These are phyloP conservation scores for Allium sativum DNA, from an alignment of 106 monocot species.

Conservation along the genomic window DNA sequence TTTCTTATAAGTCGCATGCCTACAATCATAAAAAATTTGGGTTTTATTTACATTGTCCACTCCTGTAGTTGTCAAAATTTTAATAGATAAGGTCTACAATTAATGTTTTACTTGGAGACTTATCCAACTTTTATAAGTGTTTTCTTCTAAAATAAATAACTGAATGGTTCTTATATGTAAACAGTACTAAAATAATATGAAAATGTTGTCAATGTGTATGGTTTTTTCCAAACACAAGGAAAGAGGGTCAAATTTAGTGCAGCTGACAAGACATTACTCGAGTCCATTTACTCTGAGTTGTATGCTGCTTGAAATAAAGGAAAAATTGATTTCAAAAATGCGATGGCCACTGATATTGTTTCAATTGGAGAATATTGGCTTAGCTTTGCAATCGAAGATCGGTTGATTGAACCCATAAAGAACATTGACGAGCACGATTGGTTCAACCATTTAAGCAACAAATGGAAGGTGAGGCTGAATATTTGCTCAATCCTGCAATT, in stretches of 20 bases:
- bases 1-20: too few relatives aligned
- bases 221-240: conserved; percentile 77
- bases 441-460: conserved; percentile 51
- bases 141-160: too few relatives aligned
- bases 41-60: too few relatives aligned
- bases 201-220: too few relatives aligned
- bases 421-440: conserved; percentile 59
- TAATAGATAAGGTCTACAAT: too few relatives aligned
- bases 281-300: conserved; percentile 57
- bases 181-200: too few relatives aligned
- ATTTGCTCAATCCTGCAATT: too few relatives aligned
- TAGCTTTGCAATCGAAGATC: conserved; percentile 39
- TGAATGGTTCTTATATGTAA: too few relatives aligned
- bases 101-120: too few relatives aligned
- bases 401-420: conserved; percentile 72
- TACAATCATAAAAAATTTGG: too few relatives aligned
- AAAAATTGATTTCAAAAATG: conserved; percentile 50
- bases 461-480: conserved; percentile 99
- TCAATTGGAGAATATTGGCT: conserved; percentile 94
- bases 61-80: too few relatives aligned
- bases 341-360: conserved; percentile 86
- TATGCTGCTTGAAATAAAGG: conserved; percentile 40
- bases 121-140: too few relatives aligned
- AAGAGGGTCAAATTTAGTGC: conserved; percentile 46
- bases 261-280: conserved; percentile 45